Conservation (phyloP, 2,329 filamentous ascomycete species). For the Fusarium sp. region DNA sequence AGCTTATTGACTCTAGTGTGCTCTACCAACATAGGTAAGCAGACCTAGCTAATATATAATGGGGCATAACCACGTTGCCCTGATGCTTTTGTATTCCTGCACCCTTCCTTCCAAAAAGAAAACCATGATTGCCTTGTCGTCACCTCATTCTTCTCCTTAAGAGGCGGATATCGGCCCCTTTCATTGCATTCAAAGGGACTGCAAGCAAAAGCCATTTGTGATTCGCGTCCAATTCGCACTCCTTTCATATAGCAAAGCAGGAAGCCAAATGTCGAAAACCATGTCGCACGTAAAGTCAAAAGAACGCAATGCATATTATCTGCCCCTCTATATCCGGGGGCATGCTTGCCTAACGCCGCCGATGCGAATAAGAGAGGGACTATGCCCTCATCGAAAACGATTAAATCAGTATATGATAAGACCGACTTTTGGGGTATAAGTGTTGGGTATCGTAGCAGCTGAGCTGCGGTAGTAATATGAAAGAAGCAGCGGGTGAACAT, state of each 20-base stretch:
- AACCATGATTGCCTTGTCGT: neutral
- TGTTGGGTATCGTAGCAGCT: slow-evolving; percentile 38
- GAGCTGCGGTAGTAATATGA: slow-evolving; percentile 22
- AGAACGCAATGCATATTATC: slow-evolving; percentile 14
- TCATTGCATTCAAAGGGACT: neutral
- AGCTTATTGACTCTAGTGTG: slow-evolving; percentile 7
- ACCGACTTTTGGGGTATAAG: slow-evolving; percentile 7
- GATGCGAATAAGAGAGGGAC: slow-evolving; percentile 25
- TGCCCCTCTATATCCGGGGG: slow-evolving; percentile 4
- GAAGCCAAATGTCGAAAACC: slow-evolving; percentile 6
- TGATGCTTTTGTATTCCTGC: neutral
- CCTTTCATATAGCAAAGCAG: neutral
- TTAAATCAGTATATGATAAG: slow-evolving; percentile 5
- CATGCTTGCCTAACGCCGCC: slow-evolving; percentile 31
- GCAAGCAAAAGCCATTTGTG: neutral
- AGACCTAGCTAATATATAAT: slow-evolving; percentile 12
- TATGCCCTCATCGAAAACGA: slow-evolving; percentile 13
- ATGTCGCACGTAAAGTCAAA: neutral
- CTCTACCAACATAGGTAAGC: neutral
- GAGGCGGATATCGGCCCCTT: neutral
- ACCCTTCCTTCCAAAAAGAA: slow-evolving; percentile 1
- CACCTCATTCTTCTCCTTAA: neutral
- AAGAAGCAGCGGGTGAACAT: neutral
- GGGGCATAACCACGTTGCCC: neutral
- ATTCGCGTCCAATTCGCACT: neutral